Evolutionary conservation across 495 filamentous ascomycete genomes (phyloP).

Genomic region (Lentithecium fluviatile): DNA sequence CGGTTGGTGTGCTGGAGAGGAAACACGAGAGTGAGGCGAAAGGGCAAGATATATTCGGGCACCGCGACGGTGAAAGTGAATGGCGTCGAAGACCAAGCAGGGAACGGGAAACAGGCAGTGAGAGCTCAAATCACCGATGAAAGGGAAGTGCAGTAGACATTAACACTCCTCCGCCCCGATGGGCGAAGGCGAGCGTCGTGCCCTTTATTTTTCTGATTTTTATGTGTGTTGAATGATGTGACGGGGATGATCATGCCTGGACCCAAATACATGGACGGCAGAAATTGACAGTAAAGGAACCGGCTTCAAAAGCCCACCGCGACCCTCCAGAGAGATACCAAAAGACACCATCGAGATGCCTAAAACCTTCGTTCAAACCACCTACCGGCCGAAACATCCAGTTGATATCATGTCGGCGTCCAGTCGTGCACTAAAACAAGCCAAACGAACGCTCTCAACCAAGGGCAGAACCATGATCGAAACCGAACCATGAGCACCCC

Average conservation of each 20-base stretch:
- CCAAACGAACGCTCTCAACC: too few species aligned
- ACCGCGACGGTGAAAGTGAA: too few species aligned
- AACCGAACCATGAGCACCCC: too few species aligned
- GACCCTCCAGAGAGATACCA: background rate
- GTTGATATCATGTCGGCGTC: background rate
- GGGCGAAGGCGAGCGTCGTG: slow-evolving; percentile 19
- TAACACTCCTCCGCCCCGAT: slow-evolving; percentile 13
- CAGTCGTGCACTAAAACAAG: too few species aligned
- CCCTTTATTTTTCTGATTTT: slow-evolving; percentile 17
- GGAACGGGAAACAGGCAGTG: too few species aligned
- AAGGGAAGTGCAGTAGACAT: slow-evolving; percentile 1
- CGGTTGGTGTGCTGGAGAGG: too few species aligned
- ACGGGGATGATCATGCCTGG: slow-evolving; percentile 1
- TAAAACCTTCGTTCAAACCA: background rate
- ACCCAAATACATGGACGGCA: background rate
- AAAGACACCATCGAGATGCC: background rate
- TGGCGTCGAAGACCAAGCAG: too few species aligned
- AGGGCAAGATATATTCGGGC: too few species aligned
- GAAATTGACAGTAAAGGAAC: slow-evolving; percentile 2
- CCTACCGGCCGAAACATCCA: background rate
- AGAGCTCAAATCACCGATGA: too few species aligned
- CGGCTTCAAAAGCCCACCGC: background rate
- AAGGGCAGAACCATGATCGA: too few species aligned
- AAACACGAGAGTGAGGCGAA: too few species aligned
- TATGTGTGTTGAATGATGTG: background rate